Conservation (phyloP, 2,329 filamentous ascomycete species). For the Tympanopsis confertula region DNA sequence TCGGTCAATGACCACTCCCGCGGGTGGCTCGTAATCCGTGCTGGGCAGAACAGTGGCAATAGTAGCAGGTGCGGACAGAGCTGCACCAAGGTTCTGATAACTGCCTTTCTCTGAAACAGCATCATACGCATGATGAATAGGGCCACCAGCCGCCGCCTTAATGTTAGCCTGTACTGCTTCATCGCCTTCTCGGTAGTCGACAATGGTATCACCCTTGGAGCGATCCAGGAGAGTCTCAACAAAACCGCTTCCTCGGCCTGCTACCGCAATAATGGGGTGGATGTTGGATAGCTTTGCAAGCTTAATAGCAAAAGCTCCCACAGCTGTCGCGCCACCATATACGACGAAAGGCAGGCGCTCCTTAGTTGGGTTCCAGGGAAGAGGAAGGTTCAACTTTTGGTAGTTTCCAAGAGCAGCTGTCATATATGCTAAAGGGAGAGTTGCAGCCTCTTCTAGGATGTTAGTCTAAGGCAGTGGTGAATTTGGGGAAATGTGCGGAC, state of each 20-base stretch:
- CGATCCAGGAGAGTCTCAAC: slow-evolving; percentile 39
- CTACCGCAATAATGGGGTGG: slow-evolving; percentile 49
- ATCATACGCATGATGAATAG: slow-evolving; percentile 40
- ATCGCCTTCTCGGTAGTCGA: slow-evolving; percentile 49
- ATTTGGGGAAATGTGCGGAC: too few species aligned
- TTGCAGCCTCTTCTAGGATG: slow-evolving; percentile 26
- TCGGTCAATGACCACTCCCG: slow-evolving; percentile 10
- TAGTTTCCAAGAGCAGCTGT: slow-evolving; percentile 28
- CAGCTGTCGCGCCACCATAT: slow-evolving; percentile 42
- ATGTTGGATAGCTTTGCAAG: slow-evolving; percentile 40
- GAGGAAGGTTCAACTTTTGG: slow-evolving; percentile 20
- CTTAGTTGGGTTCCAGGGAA: slow-evolving; percentile 17
- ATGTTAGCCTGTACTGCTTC: slow-evolving; percentile 34
- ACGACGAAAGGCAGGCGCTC: slow-evolving; percentile 25
- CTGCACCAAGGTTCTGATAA: slow-evolving; percentile 28
- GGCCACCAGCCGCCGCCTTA: slow-evolving; percentile 25
- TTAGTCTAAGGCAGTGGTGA: too few species aligned
- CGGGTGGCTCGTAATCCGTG: too few species aligned
- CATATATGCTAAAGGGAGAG: slow-evolving; percentile 29
- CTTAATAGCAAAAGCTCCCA: slow-evolving; percentile 47
- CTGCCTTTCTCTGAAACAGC: slow-evolving; percentile 41
- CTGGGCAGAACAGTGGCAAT: too few species aligned
- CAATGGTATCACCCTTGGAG: slow-evolving; percentile 39
- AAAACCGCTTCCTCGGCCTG: slow-evolving; percentile 35
- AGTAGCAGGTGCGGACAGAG: too few species aligned